Conservation (phyloP, 805 yeast genomes). For the Metschnikowia reukaufii region DNA sequence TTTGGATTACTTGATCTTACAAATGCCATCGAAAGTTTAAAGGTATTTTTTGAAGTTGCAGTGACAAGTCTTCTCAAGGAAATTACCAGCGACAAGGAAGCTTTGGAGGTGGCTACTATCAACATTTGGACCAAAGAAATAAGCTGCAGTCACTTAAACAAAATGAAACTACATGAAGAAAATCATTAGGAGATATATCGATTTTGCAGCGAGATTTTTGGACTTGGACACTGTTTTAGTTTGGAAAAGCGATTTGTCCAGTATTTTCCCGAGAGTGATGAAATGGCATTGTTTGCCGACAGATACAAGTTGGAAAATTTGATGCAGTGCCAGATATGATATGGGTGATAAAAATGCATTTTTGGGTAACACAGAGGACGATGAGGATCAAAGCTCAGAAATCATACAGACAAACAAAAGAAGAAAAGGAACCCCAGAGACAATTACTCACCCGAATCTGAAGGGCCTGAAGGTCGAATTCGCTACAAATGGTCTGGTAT, state of each 20-base stretch:
- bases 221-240: constrained; percentile 63
- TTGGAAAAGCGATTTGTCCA: constrained; percentile 67
- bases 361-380: constrained; percentile 9
- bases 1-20: constrained; percentile 66
- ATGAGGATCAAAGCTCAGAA: constrained; percentile 17
- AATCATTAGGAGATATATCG: constrained; percentile 50
- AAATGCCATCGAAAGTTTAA: constrained; percentile 71
- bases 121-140: constrained; percentile 17
- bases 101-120: constrained; percentile 16
- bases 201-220: constrained; percentile 68
- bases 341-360: constrained; percentile 24
- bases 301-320: constrained; percentile 38
- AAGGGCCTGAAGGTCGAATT: neutral
- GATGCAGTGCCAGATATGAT: constrained; percentile 42
- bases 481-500: constrained; percentile 1
- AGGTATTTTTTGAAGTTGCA: constrained; percentile 79
- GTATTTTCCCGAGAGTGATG: constrained; percentile 61
- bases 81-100: constrained; percentile 23
- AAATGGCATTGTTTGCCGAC: constrained; percentile 36
- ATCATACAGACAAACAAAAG: constrained; percentile 14
- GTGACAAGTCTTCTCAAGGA: constrained; percentile 51
- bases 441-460: constrained; percentile 14
- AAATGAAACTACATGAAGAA: constrained; percentile 30
- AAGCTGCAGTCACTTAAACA: constrained; percentile 19
- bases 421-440: constrained; percentile 15